These are phyloP conservation scores for Lonicera japonica DNA, from an alignment of 129 eudicot species.

Conservation along the genomic window DNA sequence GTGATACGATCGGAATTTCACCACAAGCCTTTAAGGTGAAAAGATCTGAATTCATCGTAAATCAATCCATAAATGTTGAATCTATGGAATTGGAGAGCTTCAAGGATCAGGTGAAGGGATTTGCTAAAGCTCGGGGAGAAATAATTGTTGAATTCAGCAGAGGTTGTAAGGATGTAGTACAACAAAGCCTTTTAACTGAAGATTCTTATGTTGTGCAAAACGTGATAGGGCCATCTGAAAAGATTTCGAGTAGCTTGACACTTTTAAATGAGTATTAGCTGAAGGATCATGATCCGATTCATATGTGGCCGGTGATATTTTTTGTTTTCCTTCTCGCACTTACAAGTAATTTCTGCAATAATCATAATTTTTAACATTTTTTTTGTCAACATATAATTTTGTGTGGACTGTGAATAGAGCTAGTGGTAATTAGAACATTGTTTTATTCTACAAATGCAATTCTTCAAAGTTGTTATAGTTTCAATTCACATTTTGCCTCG, in stretches of 20 bases:
- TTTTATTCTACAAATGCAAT: no score
- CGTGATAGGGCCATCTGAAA: slow-evolving; percentile 30
- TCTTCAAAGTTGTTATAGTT: no score
- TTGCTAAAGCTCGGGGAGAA: slow-evolving; percentile 87
- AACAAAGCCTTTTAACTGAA: slow-evolving; percentile 61
- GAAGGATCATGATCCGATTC: slow-evolving; percentile 84
- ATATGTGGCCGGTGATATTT: slow-evolving; percentile 73
- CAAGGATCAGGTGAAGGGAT: slow-evolving; percentile 82
- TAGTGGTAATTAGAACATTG: no score
- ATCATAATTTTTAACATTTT: not conserved
- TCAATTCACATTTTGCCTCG: no score
- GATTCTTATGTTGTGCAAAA: slow-evolving; percentile 63
- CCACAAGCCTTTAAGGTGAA: slow-evolving; percentile 29
- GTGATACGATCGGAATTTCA: slow-evolving; percentile 24
- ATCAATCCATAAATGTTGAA: slow-evolving; percentile 13
- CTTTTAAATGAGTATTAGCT: slow-evolving; percentile 79
- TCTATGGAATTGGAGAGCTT: slow-evolving; percentile 53
- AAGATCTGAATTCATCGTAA: slow-evolving; percentile 18
- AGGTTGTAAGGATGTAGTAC: slow-evolving; percentile 71
- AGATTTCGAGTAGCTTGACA: slow-evolving; percentile 39
- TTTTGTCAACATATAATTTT: no score
- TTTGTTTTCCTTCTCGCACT: slow-evolving; percentile 56
- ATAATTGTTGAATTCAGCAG: slow-evolving; percentile 58
- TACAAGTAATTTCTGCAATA: slow-evolving; percentile 36
- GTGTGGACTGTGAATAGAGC: no score